Conservation (phyloP, 2,329 filamentous ascomycete genomes). For the Endothia cerciana region DNA sequence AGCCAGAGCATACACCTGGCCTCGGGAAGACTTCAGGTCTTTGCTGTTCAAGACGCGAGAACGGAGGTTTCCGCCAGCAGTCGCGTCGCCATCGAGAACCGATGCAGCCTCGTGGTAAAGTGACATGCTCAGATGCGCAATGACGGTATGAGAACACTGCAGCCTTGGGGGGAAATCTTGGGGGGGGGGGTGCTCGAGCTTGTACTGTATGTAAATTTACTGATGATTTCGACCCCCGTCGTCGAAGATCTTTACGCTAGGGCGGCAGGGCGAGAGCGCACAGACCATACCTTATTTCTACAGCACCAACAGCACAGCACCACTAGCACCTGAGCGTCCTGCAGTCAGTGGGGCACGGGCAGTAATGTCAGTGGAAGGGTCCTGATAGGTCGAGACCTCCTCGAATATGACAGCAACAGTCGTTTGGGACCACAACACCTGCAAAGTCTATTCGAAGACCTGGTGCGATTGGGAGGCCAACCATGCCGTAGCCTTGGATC, state of each 20-base stretch:
- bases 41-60: conserved; percentile 79
- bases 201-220: background rate
- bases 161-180: background rate
- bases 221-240: conserved; percentile 9
- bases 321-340: no score
- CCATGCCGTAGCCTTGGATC: no score
- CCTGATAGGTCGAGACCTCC: no score
- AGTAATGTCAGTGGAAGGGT: no score
- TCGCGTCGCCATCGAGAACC: conserved; percentile 66
- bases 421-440: no score
- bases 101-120: conserved; percentile 91
- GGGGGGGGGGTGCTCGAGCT: background rate
- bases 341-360: no score
- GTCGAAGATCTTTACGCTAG: background rate
- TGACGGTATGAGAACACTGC: background rate
- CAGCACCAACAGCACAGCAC: no score
- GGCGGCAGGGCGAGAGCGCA: background rate
- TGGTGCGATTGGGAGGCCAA: no score
- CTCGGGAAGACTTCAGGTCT: conserved; percentile 74
- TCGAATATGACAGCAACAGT: no score
- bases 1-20: conserved; percentile 85
- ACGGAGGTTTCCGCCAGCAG: conserved; percentile 82
- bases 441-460: no score
- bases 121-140: conserved; percentile 66
- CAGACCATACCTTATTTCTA: conserved; percentile 8